These are phyloP conservation scores for Oenanthe sinensis DNA, from an alignment of 129 eudicot species.

Conservation along the genomic window DNA sequence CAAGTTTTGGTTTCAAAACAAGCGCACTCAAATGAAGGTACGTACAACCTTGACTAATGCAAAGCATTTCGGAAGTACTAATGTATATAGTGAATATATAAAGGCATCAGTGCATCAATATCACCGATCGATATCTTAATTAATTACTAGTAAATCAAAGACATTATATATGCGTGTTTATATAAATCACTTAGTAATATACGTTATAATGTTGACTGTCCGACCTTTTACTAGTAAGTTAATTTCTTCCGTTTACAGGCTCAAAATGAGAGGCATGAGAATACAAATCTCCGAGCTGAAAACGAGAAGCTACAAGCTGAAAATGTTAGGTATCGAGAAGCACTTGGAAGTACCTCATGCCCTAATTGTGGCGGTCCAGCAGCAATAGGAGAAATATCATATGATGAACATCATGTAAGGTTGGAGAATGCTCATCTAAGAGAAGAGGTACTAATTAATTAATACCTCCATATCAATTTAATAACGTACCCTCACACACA, in stretches of 20 bases:
- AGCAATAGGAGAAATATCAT: conserved; percentile 44
- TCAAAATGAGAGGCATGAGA: conserved; percentile 57
- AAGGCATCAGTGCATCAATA: too few species aligned
- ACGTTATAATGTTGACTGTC: too few species aligned
- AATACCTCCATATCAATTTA: neutral
- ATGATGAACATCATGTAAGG: conserved; percentile 48
- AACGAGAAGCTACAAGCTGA: conserved; percentile 63
- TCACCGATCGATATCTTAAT: too few species aligned
- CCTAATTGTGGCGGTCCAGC: conserved; percentile 65
- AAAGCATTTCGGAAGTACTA: too few species aligned
- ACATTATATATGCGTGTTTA: neutral
- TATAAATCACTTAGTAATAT: neutral
- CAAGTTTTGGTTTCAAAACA: conserved; percentile 16
- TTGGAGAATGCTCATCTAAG: conserved; percentile 56
- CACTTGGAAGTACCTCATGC: conserved; percentile 40
- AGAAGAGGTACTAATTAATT: conserved; percentile 32
- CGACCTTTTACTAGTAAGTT: neutral
- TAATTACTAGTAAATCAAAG: too few species aligned
- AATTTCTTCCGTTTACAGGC: conserved; percentile 26
- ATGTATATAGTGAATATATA: too few species aligned
- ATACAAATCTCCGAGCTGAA: conserved; percentile 40
- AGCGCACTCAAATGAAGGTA: conserved; percentile 15
- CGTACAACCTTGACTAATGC: too few species aligned
- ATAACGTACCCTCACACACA: neutral
- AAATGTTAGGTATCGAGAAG: conserved; percentile 45